These are phyloP conservation scores for Gnomoniopsis sp. DNA, from an alignment of 2,329 filamentous ascomycete genomes.

Conservation along the genomic window DNA sequence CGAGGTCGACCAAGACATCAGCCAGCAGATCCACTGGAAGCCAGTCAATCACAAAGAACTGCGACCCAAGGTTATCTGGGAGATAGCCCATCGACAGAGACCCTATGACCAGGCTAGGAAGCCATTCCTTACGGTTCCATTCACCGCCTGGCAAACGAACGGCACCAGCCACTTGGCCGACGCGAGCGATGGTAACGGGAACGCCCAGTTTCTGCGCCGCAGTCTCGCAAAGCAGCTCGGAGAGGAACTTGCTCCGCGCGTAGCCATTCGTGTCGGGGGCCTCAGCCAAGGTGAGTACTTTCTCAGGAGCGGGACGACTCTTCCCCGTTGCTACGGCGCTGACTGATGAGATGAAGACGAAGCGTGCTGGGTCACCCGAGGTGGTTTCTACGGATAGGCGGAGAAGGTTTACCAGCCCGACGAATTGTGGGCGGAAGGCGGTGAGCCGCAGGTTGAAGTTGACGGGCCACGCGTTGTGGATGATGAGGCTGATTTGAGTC, in stretches of 20 bases:
- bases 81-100: conserved; percentile 3
- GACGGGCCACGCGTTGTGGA: conserved; percentile 47
- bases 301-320: conserved; percentile 10
- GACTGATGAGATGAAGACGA: conserved; percentile 50
- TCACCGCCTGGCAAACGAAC: neutral
- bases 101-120: conserved; percentile 2
- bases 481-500: conserved; percentile 24
- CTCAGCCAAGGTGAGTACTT: conserved; percentile 24
- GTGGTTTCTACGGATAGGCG: conserved; percentile 25
- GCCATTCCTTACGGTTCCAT: conserved; percentile 1
- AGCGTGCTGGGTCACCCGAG: conserved; percentile 20
- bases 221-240: conserved; percentile 29
- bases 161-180: conserved; percentile 32
- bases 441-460: conserved; percentile 46
- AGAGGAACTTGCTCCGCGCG: conserved; percentile 34
- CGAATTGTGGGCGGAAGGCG: conserved; percentile 42
- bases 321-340: conserved; percentile 40
- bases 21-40: conserved; percentile 39
- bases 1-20: conserved; percentile 32
- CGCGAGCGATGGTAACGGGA: conserved; percentile 29
- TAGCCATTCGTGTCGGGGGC: conserved; percentile 27
- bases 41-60: conserved; percentile 37
- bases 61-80: conserved; percentile 26
- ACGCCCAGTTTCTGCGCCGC: conserved; percentile 26
- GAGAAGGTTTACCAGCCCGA: conserved; percentile 38